phyloP scores from a whole-genome alignment of 345 rosid genomes.

The Sonneratia alba region DNA sequence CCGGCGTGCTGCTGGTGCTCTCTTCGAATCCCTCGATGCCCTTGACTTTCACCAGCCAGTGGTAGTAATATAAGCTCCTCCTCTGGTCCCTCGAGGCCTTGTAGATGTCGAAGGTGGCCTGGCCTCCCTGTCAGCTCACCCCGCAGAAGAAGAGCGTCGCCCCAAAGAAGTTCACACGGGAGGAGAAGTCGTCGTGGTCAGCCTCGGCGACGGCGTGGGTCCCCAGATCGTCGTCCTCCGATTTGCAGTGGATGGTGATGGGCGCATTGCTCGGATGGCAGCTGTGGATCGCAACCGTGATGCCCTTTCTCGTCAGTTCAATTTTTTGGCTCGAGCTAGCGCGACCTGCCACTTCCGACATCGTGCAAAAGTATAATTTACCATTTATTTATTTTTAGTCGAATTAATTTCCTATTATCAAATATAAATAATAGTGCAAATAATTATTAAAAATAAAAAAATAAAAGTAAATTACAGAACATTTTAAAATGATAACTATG shows the following conservation, averaged over 20 bases:
- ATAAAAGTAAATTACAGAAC: no score
- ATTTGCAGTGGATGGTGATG: neutral
- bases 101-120: neutral
- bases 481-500: no score
- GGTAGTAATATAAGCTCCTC: neutral
- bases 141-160: neutral
- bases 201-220: neutral
- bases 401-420: no score
- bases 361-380: no score
- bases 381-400: no score
- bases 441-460: no score
- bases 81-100: neutral
- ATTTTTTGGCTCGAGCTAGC: no score
- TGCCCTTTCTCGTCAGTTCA: no score
- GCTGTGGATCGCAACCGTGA: neutral
- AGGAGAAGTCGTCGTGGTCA: neutral
- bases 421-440: no score
- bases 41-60: neutral
- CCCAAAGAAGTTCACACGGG: neutral
- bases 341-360: no score
- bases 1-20: neutral
- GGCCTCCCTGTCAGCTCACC: neutral
- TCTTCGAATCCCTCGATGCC: neutral
- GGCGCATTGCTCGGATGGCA: neutral
- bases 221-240: neutral